Base-by-base conservation (phyloP, 495 filamentous ascomycete species). In the Xylaria venustula region DNA sequence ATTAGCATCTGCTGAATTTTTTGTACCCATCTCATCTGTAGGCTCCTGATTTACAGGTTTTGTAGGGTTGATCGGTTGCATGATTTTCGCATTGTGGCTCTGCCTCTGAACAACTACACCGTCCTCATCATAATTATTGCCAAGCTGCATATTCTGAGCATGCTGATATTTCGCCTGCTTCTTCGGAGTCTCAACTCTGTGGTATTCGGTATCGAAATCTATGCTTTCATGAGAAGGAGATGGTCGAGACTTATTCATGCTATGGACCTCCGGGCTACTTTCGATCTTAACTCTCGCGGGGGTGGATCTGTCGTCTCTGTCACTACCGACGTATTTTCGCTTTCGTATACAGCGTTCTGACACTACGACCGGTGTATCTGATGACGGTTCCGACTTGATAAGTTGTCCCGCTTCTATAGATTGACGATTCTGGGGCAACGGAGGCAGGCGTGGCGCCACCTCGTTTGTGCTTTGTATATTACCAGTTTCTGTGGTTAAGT, bases 201-300 rank as follows among this genome's bases (percentile, higher is more conserved):
- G 71, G 22, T 84, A 85, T 49, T 89, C 81, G 52, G 88, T 85
- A 72, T 94, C 90, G 11, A 93, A 78, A 71, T 94, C 90, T 32
- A 91, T 81, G 54, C 88, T 92, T 62, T 83, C 76, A 54, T 82
- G 65, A 5, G 73, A 69, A 20, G 70, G 61, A 53, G 81, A 75
- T 19, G 51, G 47, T 15, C 61, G 57, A 17, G 61, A 57, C 58
- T 69, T 72, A 22, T 61, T 61, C 11, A 69, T 73, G 45, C 78
- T 67, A 4, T 77, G 72, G 0, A 69, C 72, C 32, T 76, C 71
- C 5, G 70, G 73, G 62, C 73, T 63, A 37, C 68, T 50, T 54
- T 72, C 63, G 34, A 50, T 64, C 58, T 80, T 81, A 15, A 80
- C 60, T 56, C 60, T 73, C 12, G 62, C 49, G 7, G 57, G 28